Evolutionary conservation across 768 basidiomycete species (phyloP).

Genomic region (Phanerochaete carnosa): DNA sequence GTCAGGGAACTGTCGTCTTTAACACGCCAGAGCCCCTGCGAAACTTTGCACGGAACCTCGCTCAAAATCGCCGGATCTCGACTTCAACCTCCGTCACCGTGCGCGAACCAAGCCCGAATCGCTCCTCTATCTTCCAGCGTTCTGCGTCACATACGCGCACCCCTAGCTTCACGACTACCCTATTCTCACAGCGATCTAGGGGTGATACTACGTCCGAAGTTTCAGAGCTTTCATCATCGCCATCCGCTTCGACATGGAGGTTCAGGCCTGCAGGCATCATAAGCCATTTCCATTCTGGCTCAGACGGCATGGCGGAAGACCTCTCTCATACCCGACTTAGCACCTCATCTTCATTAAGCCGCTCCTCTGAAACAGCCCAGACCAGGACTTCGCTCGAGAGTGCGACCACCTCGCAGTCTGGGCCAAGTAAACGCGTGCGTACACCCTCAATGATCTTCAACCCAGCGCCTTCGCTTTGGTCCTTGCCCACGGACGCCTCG

Average conservation of each 20-base stretch:
- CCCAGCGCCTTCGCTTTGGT: slow-evolving; percentile 36
- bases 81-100: slow-evolving; percentile 29
- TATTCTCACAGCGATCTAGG: slow-evolving; percentile 10
- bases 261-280: slow-evolving; percentile 51
- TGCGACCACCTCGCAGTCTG: slow-evolving; percentile 52
- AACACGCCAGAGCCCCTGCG: slow-evolving; percentile 37
- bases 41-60: slow-evolving; percentile 41
- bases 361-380: slow-evolving; percentile 33
- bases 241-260: slow-evolving; percentile 25
- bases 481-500: slow-evolving; percentile 35
- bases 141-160: slow-evolving; percentile 8
- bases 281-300: slow-evolving; percentile 44
- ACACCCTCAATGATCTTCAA: slow-evolving; percentile 33
- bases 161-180: slow-evolving; percentile 1
- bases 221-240: slow-evolving; percentile 3
- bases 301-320: neutral
- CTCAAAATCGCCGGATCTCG: slow-evolving; percentile 37
- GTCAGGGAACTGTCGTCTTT: slow-evolving; percentile 33
- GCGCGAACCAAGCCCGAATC: slow-evolving; percentile 26
- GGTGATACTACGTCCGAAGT: slow-evolving; percentile 5
- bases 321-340: slow-evolving; percentile 6
- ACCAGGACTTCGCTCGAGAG: slow-evolving; percentile 21
- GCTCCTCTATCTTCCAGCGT: slow-evolving; percentile 18
- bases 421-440: slow-evolving; percentile 29
- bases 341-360: slow-evolving; percentile 37